phyloP scores from a whole-genome alignment of 2,329 filamentous ascomycete genomes.

The Xylaria sp. region DNA sequence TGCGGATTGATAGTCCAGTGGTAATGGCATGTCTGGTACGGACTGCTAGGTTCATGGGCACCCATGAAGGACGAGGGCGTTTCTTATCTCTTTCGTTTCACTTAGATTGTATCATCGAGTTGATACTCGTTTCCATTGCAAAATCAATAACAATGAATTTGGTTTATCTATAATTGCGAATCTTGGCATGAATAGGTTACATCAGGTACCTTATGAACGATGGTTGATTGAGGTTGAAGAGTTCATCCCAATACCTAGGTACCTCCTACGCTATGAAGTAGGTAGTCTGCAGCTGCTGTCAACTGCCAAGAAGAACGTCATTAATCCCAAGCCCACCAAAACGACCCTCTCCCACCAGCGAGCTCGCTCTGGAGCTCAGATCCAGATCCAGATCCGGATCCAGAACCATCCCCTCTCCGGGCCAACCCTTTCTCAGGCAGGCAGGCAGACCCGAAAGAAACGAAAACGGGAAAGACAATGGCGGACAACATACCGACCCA shows the following conservation, averaged over 20 bases:
- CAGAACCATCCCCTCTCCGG: neutral
- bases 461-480: constrained; percentile 44
- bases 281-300: neutral
- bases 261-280: no score
- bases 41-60: neutral
- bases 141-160: neutral
- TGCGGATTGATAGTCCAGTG: neutral
- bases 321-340: neutral
- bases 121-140: no score
- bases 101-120: no score
- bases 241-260: no score
- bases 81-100: no score
- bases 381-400: neutral
- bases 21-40: neutral
- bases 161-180: neutral
- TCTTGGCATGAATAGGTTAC: neutral
- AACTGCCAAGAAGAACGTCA: neutral
- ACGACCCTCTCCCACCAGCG: neutral
- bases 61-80: no score
- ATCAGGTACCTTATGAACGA: no score
- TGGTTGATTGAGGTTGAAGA: neutral
- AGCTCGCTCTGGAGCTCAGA: constrained; percentile 5
- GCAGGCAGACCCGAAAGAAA: constrained; percentile 7
- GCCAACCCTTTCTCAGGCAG: neutral
- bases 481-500: constrained; percentile 62